Evolutionary conservation across 257 asterid species (phyloP).

Genomic region (Capsicum pubescens): DNA sequence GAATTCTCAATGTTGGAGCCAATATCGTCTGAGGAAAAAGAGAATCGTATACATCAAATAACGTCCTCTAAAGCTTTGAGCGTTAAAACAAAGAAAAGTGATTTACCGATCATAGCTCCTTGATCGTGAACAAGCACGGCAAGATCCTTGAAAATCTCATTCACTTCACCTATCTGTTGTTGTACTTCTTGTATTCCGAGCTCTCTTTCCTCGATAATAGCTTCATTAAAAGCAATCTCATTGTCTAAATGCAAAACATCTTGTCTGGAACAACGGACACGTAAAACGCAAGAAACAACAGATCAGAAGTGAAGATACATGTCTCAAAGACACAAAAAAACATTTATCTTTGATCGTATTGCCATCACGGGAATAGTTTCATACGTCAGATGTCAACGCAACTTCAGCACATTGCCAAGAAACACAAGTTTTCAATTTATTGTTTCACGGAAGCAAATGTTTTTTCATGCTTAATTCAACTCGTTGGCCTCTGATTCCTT

Average conservation of each 20-base stretch:
- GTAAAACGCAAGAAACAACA: constrained; percentile 20
- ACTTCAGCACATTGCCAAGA: background rate
- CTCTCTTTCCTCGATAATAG: constrained; percentile 92
- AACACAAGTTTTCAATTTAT: background rate
- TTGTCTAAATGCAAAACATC: constrained; percentile 81
- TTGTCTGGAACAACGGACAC: constrained; percentile 63
- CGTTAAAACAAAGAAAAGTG: constrained; percentile 26
- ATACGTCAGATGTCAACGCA: background rate
- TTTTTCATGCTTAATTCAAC: background rate
- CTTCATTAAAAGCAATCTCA: constrained; percentile 89
- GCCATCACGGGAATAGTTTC: background rate
- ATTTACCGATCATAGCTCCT: constrained; percentile 87
- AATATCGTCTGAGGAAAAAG: constrained; percentile 63
- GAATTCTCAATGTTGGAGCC: constrained; percentile 80
- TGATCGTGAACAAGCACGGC: constrained; percentile 91
- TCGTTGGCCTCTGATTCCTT: background rate
- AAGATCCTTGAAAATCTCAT: constrained; percentile 92
- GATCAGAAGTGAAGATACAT: background rate
- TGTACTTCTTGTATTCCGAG: constrained; percentile 94
- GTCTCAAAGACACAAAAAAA: background rate
- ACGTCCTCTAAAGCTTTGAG: background rate
- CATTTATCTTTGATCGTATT: background rate
- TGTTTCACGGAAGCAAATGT: background rate
- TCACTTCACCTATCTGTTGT: constrained; percentile 95
- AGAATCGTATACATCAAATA: constrained; percentile 1